phyloP scores from a whole-genome alignment of 768 basidiomycete species.

The Psilocybe cyanescens region DNA sequence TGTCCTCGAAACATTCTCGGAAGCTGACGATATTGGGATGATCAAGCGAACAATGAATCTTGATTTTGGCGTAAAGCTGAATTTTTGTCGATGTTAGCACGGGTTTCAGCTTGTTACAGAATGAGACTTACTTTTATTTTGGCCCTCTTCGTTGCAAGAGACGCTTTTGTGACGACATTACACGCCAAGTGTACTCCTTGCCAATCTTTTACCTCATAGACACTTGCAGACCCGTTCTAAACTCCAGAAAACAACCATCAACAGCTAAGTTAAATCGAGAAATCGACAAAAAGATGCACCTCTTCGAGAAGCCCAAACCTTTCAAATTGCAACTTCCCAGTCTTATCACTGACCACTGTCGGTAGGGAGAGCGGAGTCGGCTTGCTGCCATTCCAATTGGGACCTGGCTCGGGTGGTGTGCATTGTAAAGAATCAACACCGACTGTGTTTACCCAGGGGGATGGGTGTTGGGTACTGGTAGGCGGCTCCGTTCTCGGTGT shows the following conservation, averaged over 20 bases:
- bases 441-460: no score
- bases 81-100: neutral
- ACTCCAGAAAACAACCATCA: neutral
- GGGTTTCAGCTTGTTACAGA: neutral
- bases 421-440: no score
- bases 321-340: slow-evolving; percentile 56
- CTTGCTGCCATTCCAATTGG: slow-evolving; percentile 72
- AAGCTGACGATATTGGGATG: slow-evolving; percentile 95
- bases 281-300: slow-evolving; percentile 48
- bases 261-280: neutral
- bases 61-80: slow-evolving; percentile 98
- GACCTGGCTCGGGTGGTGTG: no score
- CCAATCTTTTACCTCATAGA: slow-evolving; percentile 87
- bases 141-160: slow-evolving; percentile 93
- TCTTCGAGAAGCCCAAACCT: slow-evolving; percentile 89
- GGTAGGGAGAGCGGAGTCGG: slow-evolving; percentile 83
- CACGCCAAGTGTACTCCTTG: slow-evolving; percentile 74
- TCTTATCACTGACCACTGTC: slow-evolving; percentile 70
- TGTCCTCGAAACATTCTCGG: slow-evolving; percentile 94
- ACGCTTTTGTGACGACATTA: slow-evolving; percentile 93
- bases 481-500: slow-evolving; percentile 30
- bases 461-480: slow-evolving; percentile 57
- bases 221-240: slow-evolving; percentile 91
- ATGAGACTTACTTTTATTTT: slow-evolving; percentile 83
- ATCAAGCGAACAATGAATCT: slow-evolving; percentile 88